Evolutionary conservation across 2,329 filamentous ascomycete species (phyloP), one percentile per base, ranked within the genome.

Genomic region (Alternaria sp.): DNA sequence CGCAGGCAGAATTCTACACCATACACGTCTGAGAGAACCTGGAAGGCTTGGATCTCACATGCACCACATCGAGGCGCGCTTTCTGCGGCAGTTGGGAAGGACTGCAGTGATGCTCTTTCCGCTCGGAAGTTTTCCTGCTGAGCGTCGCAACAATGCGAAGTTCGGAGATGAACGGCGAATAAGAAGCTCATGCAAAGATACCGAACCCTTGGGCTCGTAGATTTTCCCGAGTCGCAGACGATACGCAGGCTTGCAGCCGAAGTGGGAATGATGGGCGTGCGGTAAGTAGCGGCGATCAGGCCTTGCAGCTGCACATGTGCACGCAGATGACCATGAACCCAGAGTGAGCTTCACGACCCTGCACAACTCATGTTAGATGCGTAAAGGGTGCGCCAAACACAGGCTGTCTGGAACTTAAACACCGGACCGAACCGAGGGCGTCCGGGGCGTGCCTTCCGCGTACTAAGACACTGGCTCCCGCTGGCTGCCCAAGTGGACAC

Each of bases 371-470:
- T 21, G 21, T 32, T 10, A 23, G 10, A 23, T 19, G 19, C 15
- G 49, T 15, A 21, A 40, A 23, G 36, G 28, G 19, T n/a, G n/a
- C 19, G 23, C 10, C 23, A 13, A 57, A 32, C 12, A 21, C 36
- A 21, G 13, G 49, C 49, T 58, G 54, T 32, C 45, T 21, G 36
- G 47, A 30, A 58, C 44, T 23, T 36, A 40, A 26, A 19, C 57
- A 49, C 44, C 59, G 59, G 59, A 36, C 59, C 59, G 59, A 61
- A 47, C 59, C 59, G 59, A 58, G 21, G 49, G 28, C 28, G 28
- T 15, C 51, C 59, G 59, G 59, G 26, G 47, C 59, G 59, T 61
- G 32, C 59, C 59, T 61, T 46, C 59, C 59, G 59, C 47, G 43
- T 49, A 57, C 55, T 57, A 45, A 43, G 47, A 49, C 54, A 52